Percentiles rank a stretch among this genome's conserved stretches.
Evolutionary conservation across 108 stramenopile genomes (phyloP).

Genomic region (Cyclostephanos tholiformis): DNA sequence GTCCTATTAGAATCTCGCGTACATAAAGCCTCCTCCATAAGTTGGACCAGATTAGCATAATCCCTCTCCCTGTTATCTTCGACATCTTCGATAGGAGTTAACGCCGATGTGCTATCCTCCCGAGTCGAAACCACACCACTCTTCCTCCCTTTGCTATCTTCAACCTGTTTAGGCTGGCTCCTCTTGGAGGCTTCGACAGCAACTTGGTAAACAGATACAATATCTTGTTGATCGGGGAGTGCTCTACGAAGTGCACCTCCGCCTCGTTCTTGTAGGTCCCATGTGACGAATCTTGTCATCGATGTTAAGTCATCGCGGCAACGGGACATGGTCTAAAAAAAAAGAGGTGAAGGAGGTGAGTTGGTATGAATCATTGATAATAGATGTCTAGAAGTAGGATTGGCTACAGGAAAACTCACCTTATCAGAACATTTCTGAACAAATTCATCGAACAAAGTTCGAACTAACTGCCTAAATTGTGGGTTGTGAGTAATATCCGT

Average conservation of each 20-base stretch:
- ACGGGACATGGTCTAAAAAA: conserved; percentile 55
- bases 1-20: conserved; percentile 80
- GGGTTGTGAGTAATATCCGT: conserved; percentile 68
- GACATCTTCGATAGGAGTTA: conserved; percentile 44
- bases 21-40: conserved; percentile 88
- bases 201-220: conserved; percentile 72
- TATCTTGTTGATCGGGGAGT: conserved; percentile 77
- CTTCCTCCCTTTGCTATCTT: conserved; percentile 45
- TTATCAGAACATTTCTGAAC: conserved; percentile 74
- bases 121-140: conserved; percentile 45
- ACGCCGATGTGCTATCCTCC: conserved; percentile 42
- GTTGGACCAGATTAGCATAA: conserved; percentile 81
- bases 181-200: conserved; percentile 62
- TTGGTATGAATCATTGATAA: not conserved
- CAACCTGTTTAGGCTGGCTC: conserved; percentile 38
- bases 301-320: conserved; percentile 89
- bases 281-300: conserved; percentile 92
- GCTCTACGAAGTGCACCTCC: conserved; percentile 80
- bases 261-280: conserved; percentile 89
- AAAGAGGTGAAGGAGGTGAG: not conserved
- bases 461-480: conserved; percentile 75
- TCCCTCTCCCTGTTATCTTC: conserved; percentile 67
- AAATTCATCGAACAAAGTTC: conserved; percentile 84
- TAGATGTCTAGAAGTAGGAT: not conserved
- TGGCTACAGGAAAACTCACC: conserved; percentile 31